phyloP scores from a whole-genome alignment of 805 yeast genomes.

The Priceomyces medius region DNA sequence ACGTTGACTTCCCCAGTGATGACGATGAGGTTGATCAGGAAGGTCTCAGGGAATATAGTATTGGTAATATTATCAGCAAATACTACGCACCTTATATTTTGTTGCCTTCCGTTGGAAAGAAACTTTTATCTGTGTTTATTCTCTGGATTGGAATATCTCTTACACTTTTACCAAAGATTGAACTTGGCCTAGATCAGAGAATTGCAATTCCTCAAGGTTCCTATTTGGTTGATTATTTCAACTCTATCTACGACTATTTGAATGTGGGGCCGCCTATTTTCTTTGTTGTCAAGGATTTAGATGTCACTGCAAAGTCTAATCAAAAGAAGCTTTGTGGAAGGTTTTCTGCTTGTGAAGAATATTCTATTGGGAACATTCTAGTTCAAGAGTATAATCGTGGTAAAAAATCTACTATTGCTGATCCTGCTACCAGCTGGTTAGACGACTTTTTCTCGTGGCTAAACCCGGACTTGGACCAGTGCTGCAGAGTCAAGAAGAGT shows the following conservation, averaged over 20 bases:
- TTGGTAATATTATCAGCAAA: conserved; percentile 39
- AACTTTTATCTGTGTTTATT: conserved; percentile 54
- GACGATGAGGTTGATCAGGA: conserved; percentile 8
- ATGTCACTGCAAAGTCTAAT: conserved; percentile 55
- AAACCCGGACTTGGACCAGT: conserved; percentile 81
- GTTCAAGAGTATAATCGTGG: conserved; percentile 81
- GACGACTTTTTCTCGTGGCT: conserved; percentile 88
- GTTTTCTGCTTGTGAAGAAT: conserved; percentile 78
- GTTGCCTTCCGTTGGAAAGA: conserved; percentile 43
- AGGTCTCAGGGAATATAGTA: conserved; percentile 19
- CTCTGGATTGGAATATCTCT: conserved; percentile 68
- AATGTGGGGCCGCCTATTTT: conserved; percentile 92
- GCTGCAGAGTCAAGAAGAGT: conserved; percentile 71
- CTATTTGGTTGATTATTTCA: conserved; percentile 75
- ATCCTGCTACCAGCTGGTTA: conserved; percentile 89
- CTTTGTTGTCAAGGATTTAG: conserved; percentile 70
- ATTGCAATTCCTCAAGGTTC: conserved; percentile 84
- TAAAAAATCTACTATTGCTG: conserved; percentile 61
- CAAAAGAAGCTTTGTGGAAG: conserved; percentile 85
- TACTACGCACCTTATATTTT: conserved; percentile 63
- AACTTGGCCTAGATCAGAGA: conserved; percentile 86
- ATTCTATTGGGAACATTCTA: conserved; percentile 73
- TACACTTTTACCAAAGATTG: conserved; percentile 62
- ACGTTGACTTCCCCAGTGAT: conserved; percentile 14
- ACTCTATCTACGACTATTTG: conserved; percentile 68